Evolutionary conservation across 2,329 filamentous ascomycete species (phyloP), one percentile per base, ranked within the genome.

Genomic region (Reticulascus tulasneorum): DNA sequence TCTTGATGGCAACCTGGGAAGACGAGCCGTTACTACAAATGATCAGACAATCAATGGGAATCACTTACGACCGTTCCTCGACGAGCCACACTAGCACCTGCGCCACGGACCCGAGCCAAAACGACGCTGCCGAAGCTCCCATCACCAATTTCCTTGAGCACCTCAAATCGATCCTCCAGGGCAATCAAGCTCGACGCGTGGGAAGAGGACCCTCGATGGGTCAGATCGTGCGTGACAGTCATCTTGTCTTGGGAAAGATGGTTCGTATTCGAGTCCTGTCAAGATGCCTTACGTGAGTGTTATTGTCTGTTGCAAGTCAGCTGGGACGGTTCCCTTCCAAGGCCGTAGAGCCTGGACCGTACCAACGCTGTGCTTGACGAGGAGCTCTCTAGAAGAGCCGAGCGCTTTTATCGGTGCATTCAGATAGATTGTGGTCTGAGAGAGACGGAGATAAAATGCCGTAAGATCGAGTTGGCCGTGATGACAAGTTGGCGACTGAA

Each of bases 81-180:
- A 50, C 89, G 84, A 53, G 91, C 91, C 47, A 95, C 79, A 59
- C 81, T 86, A 51, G 90, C 83, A 56, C 93, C 93, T 46, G 90
- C 91, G 49, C 85, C 89, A 55, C 93, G 82, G 48, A 95, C 90
- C 61, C 93, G 81, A 50, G 91, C 93, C 45, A 98, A 75, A 40
- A 86, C 85, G 47, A 98, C 93, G 58, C 89, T 97, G 41, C 93
- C 93, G 60, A 98, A 98, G 68, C 93, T 97, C 50, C 93, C 93
- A 79, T 98, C 93, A 32, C 93, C 93, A 59, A 98, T 94, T 56
- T 98, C 93, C 66, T 97, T 98, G 58, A 98, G 70, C 37, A 98
- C 82, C 64, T 98, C 91, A 59, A 96, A 98, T 51, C 90, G 82
- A 59, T 98, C 93, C 60, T 96, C 90, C 35, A 98, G 79, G 35